A percentile compares a stretch with the other conserved stretches of the same genome.
These are phyloP conservation scores for Boletus pseudo-olivaceus DNA, from an alignment of 768 basidiomycete species.

Conservation along the genomic window DNA sequence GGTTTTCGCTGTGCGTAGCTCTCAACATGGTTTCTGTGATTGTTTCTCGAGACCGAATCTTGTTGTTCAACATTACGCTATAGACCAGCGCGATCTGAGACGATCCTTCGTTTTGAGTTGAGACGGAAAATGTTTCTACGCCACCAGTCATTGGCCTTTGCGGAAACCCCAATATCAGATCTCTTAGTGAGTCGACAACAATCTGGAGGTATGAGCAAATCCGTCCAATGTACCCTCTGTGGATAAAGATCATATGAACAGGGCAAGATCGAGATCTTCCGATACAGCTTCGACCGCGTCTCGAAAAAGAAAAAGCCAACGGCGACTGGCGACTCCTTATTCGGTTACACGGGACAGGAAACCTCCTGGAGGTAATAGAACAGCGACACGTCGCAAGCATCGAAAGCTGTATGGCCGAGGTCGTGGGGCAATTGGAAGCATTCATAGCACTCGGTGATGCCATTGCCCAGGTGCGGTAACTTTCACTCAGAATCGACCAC, in stretches of 20 bases:
- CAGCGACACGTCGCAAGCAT: conserved; percentile 2
- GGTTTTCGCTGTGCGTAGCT: conserved; percentile 18
- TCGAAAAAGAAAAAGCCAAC: neutral
- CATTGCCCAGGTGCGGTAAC: conserved; percentile 16
- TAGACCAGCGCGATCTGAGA: conserved; percentile 15
- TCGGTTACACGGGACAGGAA: conserved; percentile 13
- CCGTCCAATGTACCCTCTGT: neutral
- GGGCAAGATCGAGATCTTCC: conserved; percentile 11
- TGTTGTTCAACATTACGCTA: neutral
- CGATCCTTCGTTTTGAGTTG: conserved; percentile 25
- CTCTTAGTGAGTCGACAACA: conserved; percentile 10
- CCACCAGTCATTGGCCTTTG: conserved; percentile 15
- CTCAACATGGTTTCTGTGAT: neutral
- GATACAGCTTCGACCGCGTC: conserved; percentile 15
- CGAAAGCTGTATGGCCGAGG: conserved; percentile 17
- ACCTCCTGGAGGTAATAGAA: neutral
- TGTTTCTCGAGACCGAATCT: neutral
- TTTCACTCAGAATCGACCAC: neutral
- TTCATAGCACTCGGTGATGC: conserved; percentile 25
- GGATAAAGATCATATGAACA: neutral
- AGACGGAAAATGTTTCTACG: conserved; percentile 18
- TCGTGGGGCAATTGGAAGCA: conserved; percentile 22
- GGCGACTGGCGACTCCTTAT: conserved; percentile 21
- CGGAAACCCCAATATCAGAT: conserved; percentile 15
- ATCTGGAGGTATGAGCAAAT: conserved; percentile 3